Evolutionary conservation across 306 rosid species (phyloP).

Genomic region (Corylus avellana): DNA sequence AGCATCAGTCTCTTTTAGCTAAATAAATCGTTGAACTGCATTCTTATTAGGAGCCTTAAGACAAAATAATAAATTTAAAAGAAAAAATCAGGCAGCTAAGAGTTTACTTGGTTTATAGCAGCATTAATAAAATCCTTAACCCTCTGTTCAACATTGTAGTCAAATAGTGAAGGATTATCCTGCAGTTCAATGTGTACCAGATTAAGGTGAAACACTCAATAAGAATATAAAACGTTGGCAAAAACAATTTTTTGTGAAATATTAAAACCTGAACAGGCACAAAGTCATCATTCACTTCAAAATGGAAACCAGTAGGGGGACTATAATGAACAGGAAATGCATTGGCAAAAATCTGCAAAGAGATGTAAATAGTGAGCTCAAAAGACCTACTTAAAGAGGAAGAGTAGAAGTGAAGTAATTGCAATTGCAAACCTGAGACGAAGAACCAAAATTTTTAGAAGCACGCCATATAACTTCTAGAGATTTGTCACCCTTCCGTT

Average conservation of each 20-base stretch:
- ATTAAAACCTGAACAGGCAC: constrained; percentile 65
- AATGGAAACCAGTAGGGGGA: constrained; percentile 67
- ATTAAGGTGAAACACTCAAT: constrained; percentile 8
- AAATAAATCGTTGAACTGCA: background rate
- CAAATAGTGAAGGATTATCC: constrained; percentile 76
- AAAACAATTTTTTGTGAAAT: constrained; percentile 9
- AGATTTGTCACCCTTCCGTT: constrained; percentile 66
- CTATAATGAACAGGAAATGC: constrained; percentile 74
- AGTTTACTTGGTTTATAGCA: constrained; percentile 55
- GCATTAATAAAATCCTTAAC: constrained; percentile 65
- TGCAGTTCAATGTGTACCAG: constrained; percentile 39
- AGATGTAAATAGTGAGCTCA: constrained; percentile 7
- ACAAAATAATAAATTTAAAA: background rate
- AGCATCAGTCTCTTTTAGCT: constrained; percentile 1
- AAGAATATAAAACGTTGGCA: background rate
- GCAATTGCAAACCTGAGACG: constrained; percentile 59
- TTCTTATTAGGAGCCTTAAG: background rate
- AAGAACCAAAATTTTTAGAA: constrained; percentile 79
- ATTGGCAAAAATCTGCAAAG: constrained; percentile 74
- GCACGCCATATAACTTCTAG: constrained; percentile 97
- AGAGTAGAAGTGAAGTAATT: constrained; percentile 6
- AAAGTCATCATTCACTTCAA: constrained; percentile 52
- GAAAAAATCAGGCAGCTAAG: constrained; percentile 16
- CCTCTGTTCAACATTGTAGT: constrained; percentile 61
- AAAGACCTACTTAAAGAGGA: background rate